phyloP scores from a whole-genome alignment of 805 yeast species.

The Hanseniaspora lachancei region DNA sequence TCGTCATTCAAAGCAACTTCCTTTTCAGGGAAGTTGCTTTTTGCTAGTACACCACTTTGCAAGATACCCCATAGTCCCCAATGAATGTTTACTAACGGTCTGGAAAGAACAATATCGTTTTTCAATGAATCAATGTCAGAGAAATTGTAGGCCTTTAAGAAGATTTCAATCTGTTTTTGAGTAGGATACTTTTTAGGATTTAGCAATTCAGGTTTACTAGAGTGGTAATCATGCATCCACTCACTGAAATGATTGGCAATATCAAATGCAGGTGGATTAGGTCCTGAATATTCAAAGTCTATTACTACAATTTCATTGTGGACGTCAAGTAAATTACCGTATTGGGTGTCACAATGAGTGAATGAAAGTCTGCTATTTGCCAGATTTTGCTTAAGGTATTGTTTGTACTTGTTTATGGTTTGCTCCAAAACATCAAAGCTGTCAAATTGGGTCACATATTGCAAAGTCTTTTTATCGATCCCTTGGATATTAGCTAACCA shows the following conservation, averaged over 20 bases:
- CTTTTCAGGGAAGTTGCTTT: slow-evolving; percentile 24
- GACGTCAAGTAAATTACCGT: slow-evolving; percentile 73
- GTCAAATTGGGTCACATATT: slow-evolving; percentile 31
- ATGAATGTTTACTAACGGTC: slow-evolving; percentile 60
- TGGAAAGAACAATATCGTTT: slow-evolving; percentile 48
- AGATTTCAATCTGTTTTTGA: slow-evolving; percentile 51
- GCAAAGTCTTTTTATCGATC: slow-evolving; percentile 23
- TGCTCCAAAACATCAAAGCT: slow-evolving; percentile 39
- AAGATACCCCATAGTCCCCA: slow-evolving; percentile 93
- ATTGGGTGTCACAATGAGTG: slow-evolving; percentile 94
- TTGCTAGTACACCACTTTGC: slow-evolving; percentile 41
- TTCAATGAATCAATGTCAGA: slow-evolving; percentile 31
- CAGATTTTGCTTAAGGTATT: slow-evolving; percentile 41
- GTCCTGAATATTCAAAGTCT: slow-evolving; percentile 91
- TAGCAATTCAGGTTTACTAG: slow-evolving; percentile 34
- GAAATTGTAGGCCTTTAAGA: slow-evolving; percentile 59
- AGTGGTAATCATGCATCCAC: slow-evolving; percentile 91
- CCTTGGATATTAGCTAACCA: slow-evolving; percentile 48
- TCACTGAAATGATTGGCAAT: slow-evolving; percentile 87
- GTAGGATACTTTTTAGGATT: slow-evolving; percentile 49
- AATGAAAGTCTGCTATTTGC: slow-evolving; percentile 48
- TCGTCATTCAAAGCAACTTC: slow-evolving; percentile 31
- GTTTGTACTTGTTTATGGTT: slow-evolving; percentile 39
- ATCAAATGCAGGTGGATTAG: slow-evolving; percentile 79
- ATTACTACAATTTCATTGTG: slow-evolving; percentile 77